Conservation (phyloP, 2,329 filamentous ascomycete species). For the Diaporthe sp. region DNA sequence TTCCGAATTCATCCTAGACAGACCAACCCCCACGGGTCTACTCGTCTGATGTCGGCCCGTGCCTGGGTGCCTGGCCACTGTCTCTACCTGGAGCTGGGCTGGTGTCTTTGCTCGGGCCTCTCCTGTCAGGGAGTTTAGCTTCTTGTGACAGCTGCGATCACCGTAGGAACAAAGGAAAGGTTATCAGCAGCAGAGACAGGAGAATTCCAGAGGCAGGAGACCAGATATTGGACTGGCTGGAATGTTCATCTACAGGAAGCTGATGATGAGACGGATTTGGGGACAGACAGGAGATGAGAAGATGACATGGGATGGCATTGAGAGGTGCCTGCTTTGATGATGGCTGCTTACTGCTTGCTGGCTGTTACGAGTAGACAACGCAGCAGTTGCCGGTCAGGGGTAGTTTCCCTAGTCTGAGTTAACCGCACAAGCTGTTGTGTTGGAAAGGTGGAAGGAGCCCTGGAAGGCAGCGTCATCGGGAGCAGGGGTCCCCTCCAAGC, state of each 20-base stretch:
- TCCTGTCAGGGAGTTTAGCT: neutral
- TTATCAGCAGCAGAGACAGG: neutral
- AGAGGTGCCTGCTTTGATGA: neutral
- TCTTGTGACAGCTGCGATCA: slow-evolving; percentile 23
- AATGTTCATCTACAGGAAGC: neutral
- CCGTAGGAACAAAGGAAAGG: slow-evolving; percentile 12
- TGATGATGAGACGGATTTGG: neutral
- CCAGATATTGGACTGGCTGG: neutral
- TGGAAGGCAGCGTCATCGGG: slow-evolving; percentile 17
- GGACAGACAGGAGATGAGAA: neutral
- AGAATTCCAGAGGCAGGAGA: slow-evolving; percentile 18
- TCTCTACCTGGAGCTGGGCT: neutral
- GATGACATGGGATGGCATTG: neutral
- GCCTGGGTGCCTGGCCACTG: slow-evolving; percentile 6
- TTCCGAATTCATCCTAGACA: slow-evolving; percentile 24
- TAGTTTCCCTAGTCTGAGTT: too few species aligned
- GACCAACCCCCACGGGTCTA: slow-evolving; percentile 20
- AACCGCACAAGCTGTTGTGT: slow-evolving; percentile 1
- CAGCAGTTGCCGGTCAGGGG: neutral
- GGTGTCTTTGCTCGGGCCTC: slow-evolving; percentile 20
- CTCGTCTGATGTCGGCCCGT: slow-evolving; percentile 25
- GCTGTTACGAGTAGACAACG: slow-evolving; percentile 18
- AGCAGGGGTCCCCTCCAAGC: slow-evolving; percentile 11
- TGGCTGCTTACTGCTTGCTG: slow-evolving; percentile 16
- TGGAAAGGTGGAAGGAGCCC: slow-evolving; percentile 15